Base-by-base conservation (phyloP, 2,329 filamentous ascomycete species). In the Cytospora leucostoma region DNA sequence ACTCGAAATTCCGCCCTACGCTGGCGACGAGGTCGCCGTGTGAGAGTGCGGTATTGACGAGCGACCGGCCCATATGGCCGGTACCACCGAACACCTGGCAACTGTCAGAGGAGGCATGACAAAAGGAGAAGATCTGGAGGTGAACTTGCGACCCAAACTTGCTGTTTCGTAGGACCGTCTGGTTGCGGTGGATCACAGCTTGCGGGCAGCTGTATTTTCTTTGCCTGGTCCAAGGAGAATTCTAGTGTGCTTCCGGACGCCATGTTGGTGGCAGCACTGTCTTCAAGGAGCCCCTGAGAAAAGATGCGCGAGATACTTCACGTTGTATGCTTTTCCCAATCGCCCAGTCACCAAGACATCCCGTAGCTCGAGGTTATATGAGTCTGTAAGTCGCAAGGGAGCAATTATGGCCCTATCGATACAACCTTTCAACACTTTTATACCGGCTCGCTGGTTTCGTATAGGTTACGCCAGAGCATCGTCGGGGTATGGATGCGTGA, bases 21-120 rank as follows among this genome's bases (percentile, higher is more conserved):
- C 92, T 92, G 3, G 89, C 88, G 63, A 97, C 94, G 57, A 88
- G 83, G 74, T 99, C 95, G 69, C 90, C 89, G 70, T 92, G 90
- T 17, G 86, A 82, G 27, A 98, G 82, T 17, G 91, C 92, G 61
- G 85, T 87, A 71, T 95, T 94, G 65, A 94, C 91, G 21, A 98
- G 85, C 8, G 91, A 96, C 59, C 92, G 89, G 64, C 95, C 95
- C 83, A 98, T 96, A 72, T 99, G 95, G 62, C 95, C 95, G n/a
- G 93, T 97, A 56, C 92, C 93, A 56, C 95, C 95, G 76, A 97
- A 99, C 61, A 98, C 82, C 92, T 93, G 65, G 49, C 15, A 35
- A 58, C 15, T 53, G 67, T 67, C 32, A 65, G 62, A 47, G 37
- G 15, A 19, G 7, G 27, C 19, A n/a, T 6, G 37, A 15, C 13